Base-by-base conservation (phyloP, 257 asterid genomes). In the Buddleja alternifolia region DNA sequence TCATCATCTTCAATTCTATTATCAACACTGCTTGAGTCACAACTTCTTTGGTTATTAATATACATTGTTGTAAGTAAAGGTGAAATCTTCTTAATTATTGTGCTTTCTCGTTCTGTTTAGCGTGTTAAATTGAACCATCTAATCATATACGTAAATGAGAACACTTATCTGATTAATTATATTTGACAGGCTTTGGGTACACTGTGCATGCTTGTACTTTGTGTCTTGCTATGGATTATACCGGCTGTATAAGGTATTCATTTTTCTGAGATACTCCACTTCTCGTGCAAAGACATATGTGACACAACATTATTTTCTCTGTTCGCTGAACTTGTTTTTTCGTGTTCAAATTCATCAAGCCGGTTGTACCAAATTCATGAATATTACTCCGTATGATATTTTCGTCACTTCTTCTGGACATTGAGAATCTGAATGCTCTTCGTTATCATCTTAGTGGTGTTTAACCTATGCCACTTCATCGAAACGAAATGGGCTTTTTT, bases 161-260 rank as follows among this genome's bases (percentile, higher is more conserved):
- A 48, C 60, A 21, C 25, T 67, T 57, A 52, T 74, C 63, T 64
- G 25, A 65, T 36, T 57, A 24, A n/a, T 72, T 51, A 46, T 63
- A 51, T 78, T 78, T 67, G 25, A 79, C 95, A 93, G 99, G 96
- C 96, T 93, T 66, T 93, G 99, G 99, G 97, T 90, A 67, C 99
- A 93, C 78, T 85, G 89, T 56, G 72, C 80, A 4, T 85, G 96
- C 90, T 73, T 93, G 63, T 90, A 85, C 80, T 80, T 88, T 41
- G 67, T 93, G 54, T 90, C 99, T 17, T 79, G 73, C 70, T 93
- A 93, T 71, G 99, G 91, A 79, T 34, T 90, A 46, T 90, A 85
- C 84, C 92, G 90, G 42, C 86, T 93, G 5, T 83, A 88, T 84
- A 85, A 90, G 99, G 99, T 93, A 85, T 45, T 41, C 17, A 10